These are phyloP conservation scores for Sclerotiophoma versabilis DNA, from an alignment of 2,329 filamentous ascomycete genomes.

Conservation along the genomic window DNA sequence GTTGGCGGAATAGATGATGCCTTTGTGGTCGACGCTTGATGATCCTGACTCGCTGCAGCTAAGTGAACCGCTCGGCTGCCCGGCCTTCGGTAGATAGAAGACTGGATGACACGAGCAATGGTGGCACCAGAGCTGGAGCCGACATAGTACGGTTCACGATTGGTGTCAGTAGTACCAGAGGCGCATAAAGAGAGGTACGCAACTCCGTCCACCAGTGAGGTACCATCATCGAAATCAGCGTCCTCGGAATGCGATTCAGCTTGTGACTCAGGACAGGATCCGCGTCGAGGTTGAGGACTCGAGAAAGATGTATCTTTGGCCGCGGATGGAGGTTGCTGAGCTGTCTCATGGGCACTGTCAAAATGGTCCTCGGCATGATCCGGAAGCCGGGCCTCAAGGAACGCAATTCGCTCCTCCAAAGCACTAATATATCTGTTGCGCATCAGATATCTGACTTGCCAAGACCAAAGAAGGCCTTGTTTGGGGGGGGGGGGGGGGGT, in stretches of 20 bases:
- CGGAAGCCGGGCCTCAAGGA: constrained; percentile 35
- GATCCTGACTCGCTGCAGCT: neutral
- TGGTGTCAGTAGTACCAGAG: constrained; percentile 34
- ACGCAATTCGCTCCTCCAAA: constrained; percentile 37
- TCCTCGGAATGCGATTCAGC: constrained; percentile 21
- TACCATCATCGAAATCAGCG: constrained; percentile 29
- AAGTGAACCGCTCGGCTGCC: constrained; percentile 4
- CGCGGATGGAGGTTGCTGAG: neutral
- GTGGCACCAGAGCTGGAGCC: constrained; percentile 39
- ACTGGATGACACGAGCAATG: constrained; percentile 38
- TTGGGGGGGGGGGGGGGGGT: neutral
- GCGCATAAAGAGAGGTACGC: constrained; percentile 39
- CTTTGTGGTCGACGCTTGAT: neutral
- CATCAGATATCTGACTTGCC: neutral
- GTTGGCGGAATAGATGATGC: neutral
- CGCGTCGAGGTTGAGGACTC: neutral
- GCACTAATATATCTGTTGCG: constrained; percentile 32
- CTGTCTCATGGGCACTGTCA: neutral
- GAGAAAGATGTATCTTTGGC: neutral
- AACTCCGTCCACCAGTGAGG: constrained; percentile 35
- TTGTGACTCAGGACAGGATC: constrained; percentile 8
- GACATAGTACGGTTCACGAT: constrained; percentile 35
- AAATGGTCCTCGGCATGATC: constrained; percentile 37
- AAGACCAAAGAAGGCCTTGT: too few species aligned
- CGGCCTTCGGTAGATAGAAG: constrained; percentile 30